Percentiles rank a stretch among this genome's conserved stretches.
phyloP scores from a whole-genome alignment of 352 stramenopile species.

The Globisporangium echinulatum region DNA sequence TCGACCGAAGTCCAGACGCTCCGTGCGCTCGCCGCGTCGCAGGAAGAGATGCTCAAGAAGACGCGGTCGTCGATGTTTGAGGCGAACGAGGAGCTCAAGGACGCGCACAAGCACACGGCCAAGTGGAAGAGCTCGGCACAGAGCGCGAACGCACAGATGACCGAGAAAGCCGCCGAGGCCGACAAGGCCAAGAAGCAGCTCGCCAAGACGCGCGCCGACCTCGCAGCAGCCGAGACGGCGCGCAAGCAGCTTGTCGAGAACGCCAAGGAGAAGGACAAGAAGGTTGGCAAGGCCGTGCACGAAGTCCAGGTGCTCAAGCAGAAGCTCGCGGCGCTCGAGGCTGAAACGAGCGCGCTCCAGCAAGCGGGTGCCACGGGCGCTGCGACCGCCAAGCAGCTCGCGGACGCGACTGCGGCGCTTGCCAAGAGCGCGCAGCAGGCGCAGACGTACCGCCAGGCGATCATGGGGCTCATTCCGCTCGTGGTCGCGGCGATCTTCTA shows the following conservation, averaged over 20 bases:
- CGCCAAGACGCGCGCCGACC: constrained; percentile 36
- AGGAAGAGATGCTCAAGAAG: constrained; percentile 72
- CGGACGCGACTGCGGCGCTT: constrained; percentile 32
- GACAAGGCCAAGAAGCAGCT: constrained; percentile 67
- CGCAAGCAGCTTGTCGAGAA: constrained; percentile 45
- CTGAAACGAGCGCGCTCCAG: constrained; percentile 16
- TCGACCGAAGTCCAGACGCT: constrained; percentile 38
- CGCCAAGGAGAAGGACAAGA: constrained; percentile 66
- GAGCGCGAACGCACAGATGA: constrained; percentile 48
- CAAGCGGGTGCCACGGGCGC: constrained; percentile 17
- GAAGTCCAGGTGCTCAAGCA: constrained; percentile 48
- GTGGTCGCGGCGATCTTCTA: constrained; percentile 49
- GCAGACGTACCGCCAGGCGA: constrained; percentile 48
- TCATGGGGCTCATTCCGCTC: constrained; percentile 48
- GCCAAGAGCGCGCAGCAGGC: constrained; percentile 39
- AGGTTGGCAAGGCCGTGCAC: constrained; percentile 48
- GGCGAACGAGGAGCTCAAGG: constrained; percentile 73
- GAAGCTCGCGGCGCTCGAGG: constrained; percentile 21
- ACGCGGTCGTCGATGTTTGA: constrained; percentile 55
- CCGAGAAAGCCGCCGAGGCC: constrained; percentile 59
- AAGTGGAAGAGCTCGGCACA: constrained; percentile 76
- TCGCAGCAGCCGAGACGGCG: constrained; percentile 32
- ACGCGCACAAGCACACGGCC: constrained; percentile 44
- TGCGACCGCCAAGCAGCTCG: constrained; percentile 30
- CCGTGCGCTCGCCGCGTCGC: constrained; percentile 26